Base-by-base conservation (phyloP, 164 flowering plant genomes). In the Vitis rupestris region DNA sequence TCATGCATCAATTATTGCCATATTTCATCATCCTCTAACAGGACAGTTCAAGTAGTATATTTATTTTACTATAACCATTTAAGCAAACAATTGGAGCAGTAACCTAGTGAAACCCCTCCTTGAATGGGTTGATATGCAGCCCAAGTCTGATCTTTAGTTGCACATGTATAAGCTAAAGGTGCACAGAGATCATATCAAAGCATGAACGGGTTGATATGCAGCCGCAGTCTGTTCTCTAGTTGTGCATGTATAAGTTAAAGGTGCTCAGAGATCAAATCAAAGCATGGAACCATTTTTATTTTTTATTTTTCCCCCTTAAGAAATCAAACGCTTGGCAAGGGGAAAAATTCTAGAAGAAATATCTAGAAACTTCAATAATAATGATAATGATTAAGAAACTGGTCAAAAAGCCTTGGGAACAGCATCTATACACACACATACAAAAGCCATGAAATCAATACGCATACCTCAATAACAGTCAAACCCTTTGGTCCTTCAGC, bases 401-500 rank as follows among this genome's bases (percentile, higher is more conserved):
- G 37, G 8, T n/a, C 17, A 4, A 57, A 52, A 2, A 16, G 31
- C 54, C 29, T 27, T n/a, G 12, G 37, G 47, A 55, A 50, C 27
- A 66, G n/a, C 29, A 53, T 15, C 29, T 37, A 37, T 6, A 37
- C 44, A 37, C 44, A 37, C 44, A 31, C 0, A 37, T 7, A 23
- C 27, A 61, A 27, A 50, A 3, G 6, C 5, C 30, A 51, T 10
- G 15, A 37, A 58, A 68, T 9, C 13, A 60, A 53, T 61, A 59
- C 37, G 66, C 61, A 14, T 31, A 91, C 97, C 88, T 89, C 92
- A 55, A 70, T 64, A 57, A 83, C 59, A 67, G 87, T 82, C 71
- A 90, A 19, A 17, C 99, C 99, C 57, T 82, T 79, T 27, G 86
- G 75, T 69, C 97, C 97, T 72, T 75, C 88, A 59, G 91, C 84